A percentile compares a stretch with the other conserved stretches of the same genome.
These are phyloP conservation scores for Sporopachydermia quercuum DNA, from an alignment of 805 yeast species.

Conservation along the genomic window DNA sequence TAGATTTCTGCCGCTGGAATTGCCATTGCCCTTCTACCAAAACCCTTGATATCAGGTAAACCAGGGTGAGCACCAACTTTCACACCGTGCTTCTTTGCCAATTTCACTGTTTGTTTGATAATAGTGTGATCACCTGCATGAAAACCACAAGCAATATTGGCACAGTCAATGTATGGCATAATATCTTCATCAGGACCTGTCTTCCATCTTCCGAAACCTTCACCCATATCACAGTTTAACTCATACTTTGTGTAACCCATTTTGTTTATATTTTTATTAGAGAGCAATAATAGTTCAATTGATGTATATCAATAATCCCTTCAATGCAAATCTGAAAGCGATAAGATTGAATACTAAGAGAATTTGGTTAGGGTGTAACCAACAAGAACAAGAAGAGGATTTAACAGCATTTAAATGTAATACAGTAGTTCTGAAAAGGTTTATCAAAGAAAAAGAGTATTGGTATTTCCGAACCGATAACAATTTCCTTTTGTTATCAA, in stretches of 20 bases:
- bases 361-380: no score
- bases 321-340: no score
- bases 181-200: conserved; percentile 26
- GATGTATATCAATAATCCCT: no score
- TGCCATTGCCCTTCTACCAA: conserved; percentile 23
- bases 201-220: conserved; percentile 23
- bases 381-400: no score
- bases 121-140: conserved; percentile 25
- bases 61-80: conserved; percentile 26
- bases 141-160: conserved; percentile 26
- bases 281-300: no score
- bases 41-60: conserved; percentile 23
- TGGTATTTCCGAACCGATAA: no score
- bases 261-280: no score
- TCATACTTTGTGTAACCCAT: conserved; percentile 8
- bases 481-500: no score
- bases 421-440: no score
- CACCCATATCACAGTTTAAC: conserved; percentile 23
- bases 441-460: no score
- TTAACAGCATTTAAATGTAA: no score
- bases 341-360: no score
- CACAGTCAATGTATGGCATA: conserved; percentile 23
- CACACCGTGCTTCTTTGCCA: conserved; percentile 21
- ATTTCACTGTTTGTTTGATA: conserved; percentile 19
- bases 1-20: conserved; percentile 23